A percentile compares a stretch with the other conserved stretches of the same genome.
These are phyloP conservation scores for Apophysomyces elegans DNA, from an alignment of 371 early-diverging fungal species.

Conservation along the genomic window DNA sequence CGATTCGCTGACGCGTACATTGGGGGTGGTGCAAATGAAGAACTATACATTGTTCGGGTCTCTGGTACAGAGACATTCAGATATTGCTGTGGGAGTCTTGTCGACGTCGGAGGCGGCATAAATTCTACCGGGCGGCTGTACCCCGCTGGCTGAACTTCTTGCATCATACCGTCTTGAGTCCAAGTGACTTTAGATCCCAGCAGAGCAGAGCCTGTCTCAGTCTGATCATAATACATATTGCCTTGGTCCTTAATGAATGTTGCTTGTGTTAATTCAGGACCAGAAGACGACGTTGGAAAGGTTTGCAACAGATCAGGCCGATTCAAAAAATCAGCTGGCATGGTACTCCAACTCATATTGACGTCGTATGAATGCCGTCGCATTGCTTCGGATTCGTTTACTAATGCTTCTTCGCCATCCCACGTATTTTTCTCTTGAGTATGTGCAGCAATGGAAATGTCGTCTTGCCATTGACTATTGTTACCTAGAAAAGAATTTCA, in stretches of 20 bases:
- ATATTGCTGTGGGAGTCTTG: not conserved
- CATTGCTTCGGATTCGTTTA: constrained; percentile 16
- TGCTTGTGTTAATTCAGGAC: not conserved
- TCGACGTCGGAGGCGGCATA: constrained; percentile 6
- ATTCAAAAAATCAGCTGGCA: constrained; percentile 40
- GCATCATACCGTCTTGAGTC: constrained; percentile 25
- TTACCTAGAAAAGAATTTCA: not conserved
- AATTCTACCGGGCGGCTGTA: constrained; percentile 10
- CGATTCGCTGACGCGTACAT: not conserved
- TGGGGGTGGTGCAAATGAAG: not conserved
- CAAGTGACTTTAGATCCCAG: constrained; percentile 23
- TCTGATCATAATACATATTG: constrained; percentile 1
- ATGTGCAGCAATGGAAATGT: constrained; percentile 42
- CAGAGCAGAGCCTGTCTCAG: constrained; percentile 4
- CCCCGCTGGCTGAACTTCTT: not conserved
- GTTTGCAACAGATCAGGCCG: constrained; percentile 28
- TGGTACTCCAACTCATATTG: constrained; percentile 43
- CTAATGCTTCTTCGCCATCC: constrained; percentile 13
- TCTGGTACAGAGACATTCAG: not conserved
- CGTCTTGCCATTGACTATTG: constrained; percentile 31
- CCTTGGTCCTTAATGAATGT: not conserved
- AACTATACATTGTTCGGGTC: not conserved
- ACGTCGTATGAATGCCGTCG: constrained; percentile 49
- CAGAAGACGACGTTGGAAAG: not conserved
- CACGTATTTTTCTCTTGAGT: constrained; percentile 31